Base-by-base conservation (phyloP, 106 monocot species). In the Dioscorea dumetorum region DNA sequence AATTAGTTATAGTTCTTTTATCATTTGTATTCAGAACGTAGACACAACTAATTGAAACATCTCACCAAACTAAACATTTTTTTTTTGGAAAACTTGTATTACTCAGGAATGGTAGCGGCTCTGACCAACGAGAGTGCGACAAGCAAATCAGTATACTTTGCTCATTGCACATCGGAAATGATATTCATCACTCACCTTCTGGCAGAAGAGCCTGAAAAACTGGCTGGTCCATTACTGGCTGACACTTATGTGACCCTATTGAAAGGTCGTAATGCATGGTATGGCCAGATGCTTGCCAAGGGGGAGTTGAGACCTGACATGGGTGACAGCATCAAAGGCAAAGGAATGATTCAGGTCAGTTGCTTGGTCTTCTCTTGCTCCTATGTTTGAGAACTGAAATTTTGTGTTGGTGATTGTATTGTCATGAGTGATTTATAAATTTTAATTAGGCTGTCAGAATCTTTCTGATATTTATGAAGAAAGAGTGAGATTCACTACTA, bases 311-410 rank as follows among this genome's bases (percentile, higher is more conserved):
- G 71, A 68, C 81, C 71, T 12, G 95, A 85, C 24, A 95, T 95
- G 95, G 95, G 95, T 51, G 95, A 95, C 68, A 91, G 91, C 71
- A 95, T 95, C 61, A 95, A 95, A 73, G 95, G 95, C n/a, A 95
- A 95, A 77, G 95, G 95, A 51, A 95, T 82, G 67, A 95, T 95
- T 78, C 95, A 95, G 95, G 95, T 94, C n/a, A 58, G 66, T 48
- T 6, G 49, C 69, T 60, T 54, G 34, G 23, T 62, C 60, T 41
- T 6, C 41, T 41, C 10, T 41, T 41, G 10, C 41, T 6, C 2
- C 41, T 41, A 41, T 41, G 6, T 41, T 41, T 41, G 41, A 41
- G 41, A 41, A 41, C 41, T 41, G 41, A 41, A 41, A 41, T 41
- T 41, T 5, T 41, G 41, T 41, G 41, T 41, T 41, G 41, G 6